Evolutionary conservation across 768 basidiomycete genomes (phyloP).

Genomic region (Rhizopogon vesiculosus): DNA sequence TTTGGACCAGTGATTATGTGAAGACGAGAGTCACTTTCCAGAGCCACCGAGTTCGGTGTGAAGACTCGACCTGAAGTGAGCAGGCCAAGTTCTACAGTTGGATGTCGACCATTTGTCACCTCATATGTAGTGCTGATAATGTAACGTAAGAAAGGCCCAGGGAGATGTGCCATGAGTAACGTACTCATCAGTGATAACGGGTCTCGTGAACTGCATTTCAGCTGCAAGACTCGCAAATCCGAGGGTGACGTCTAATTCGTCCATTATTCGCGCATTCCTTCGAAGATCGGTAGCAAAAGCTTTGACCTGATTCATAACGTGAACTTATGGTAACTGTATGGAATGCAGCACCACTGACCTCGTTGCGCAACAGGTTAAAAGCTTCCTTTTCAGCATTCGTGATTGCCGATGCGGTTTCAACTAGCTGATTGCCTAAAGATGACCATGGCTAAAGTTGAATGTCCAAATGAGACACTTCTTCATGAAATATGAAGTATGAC

Average conservation of each 20-base stretch:
- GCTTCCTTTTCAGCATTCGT: conserved; percentile 62
- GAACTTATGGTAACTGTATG: not conserved
- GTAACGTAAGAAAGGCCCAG: not conserved
- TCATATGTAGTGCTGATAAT: conserved; percentile 48
- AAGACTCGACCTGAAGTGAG: conserved; percentile 70
- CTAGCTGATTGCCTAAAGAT: conserved; percentile 62
- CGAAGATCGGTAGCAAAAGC: conserved; percentile 51
- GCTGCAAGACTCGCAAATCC: conserved; percentile 77
- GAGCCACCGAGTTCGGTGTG: conserved; percentile 73
- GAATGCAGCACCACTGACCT: conserved; percentile 36
- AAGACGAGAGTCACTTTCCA: conserved; percentile 57
- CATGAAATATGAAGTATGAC: not conserved
- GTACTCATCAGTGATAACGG: conserved; percentile 66
- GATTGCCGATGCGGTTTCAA: conserved; percentile 51
- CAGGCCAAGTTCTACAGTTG: conserved; percentile 87
- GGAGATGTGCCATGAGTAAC: conserved; percentile 14
- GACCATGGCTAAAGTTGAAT: conserved; percentile 59
- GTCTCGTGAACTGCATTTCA: conserved; percentile 74
- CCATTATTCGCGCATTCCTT: conserved; percentile 71
- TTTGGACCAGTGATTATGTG: conserved; percentile 94
- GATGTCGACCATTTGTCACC: conserved; percentile 82
- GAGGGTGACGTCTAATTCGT: conserved; percentile 83
- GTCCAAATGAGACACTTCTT: not conserved
- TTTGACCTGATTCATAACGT: conserved; percentile 48
- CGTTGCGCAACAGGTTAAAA: conserved; percentile 62